These are phyloP conservation scores for Plasmopara muralis DNA, from an alignment of 352 stramenopile genomes.

Conservation along the genomic window DNA sequence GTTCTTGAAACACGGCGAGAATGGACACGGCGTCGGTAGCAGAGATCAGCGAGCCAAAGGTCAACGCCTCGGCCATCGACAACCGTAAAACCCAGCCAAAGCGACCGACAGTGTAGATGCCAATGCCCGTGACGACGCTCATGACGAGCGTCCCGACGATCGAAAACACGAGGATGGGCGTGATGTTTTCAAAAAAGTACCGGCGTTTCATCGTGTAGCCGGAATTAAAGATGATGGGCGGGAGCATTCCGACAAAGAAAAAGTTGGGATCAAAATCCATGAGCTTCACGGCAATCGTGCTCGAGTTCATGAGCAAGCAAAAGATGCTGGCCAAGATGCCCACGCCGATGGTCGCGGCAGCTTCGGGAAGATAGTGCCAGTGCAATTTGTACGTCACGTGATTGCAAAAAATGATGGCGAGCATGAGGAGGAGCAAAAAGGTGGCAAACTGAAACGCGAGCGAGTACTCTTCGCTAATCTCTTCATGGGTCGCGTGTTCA, in stretches of 20 bases:
- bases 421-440: conserved; percentile 69
- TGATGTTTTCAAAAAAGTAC: conserved; percentile 90
- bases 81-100: conserved; percentile 63
- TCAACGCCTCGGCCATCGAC: conserved; percentile 84
- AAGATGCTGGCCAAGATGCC: conserved; percentile 52
- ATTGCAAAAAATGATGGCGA: conserved; percentile 76
- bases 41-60: conserved; percentile 90
- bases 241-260: conserved; percentile 91
- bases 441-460: conserved; percentile 72
- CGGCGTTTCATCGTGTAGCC: conserved; percentile 89
- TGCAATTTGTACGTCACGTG: conserved; percentile 69
- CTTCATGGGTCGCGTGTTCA: background rate
- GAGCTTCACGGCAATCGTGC: conserved; percentile 60
- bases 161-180: conserved; percentile 85
- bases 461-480: conserved; percentile 45
- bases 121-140: conserved; percentile 74
- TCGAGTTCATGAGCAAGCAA: conserved; percentile 53
- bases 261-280: conserved; percentile 89
- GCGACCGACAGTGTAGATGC: conserved; percentile 67
- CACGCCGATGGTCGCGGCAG: conserved; percentile 58
- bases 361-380: conserved; percentile 68
- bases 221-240: conserved; percentile 94
- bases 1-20: conserved; percentile 88
- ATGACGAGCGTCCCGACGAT: conserved; percentile 88
- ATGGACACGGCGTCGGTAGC: conserved; percentile 38